Evolutionary conservation across 768 basidiomycete species (phyloP).

Genomic region (Suillus brevipes): DNA sequence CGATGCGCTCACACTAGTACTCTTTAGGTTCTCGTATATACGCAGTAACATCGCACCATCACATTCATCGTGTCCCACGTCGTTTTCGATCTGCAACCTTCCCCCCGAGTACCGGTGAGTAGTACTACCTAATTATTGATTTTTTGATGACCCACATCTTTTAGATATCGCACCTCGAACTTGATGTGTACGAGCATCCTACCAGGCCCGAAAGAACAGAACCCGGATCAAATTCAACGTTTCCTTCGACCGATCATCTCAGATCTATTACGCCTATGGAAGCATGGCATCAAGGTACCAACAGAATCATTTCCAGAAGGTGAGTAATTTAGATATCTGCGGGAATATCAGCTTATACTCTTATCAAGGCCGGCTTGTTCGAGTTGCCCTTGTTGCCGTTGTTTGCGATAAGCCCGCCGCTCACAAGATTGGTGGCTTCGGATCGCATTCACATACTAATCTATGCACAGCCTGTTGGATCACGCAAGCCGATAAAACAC

Average conservation of each 20-base stretch:
- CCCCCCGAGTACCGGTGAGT: slow-evolving; percentile 26
- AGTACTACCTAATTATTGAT: background rate
- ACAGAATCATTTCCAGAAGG: background rate
- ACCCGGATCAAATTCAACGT: too few relatives aligned
- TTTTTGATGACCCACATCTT: slow-evolving; percentile 18
- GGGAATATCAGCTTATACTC: slow-evolving; percentile 32
- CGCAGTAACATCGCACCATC: slow-evolving; percentile 36
- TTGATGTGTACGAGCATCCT: background rate
- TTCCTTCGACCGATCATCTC: too few relatives aligned
- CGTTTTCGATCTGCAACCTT: slow-evolving; percentile 34
- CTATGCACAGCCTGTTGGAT: slow-evolving; percentile 40
- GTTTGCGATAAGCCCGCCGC: slow-evolving; percentile 41
- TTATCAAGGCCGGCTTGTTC: slow-evolving; percentile 16
- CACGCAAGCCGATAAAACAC: slow-evolving; percentile 21
- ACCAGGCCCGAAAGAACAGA: too few relatives aligned
- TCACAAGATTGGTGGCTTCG: slow-evolving; percentile 35
- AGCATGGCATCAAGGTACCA: too few relatives aligned
- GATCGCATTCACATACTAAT: slow-evolving; percentile 30
- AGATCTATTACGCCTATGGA: too few relatives aligned
- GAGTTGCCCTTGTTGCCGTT: slow-evolving; percentile 28
- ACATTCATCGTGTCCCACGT: slow-evolving; percentile 36
- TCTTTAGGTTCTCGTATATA: slow-evolving; percentile 37
- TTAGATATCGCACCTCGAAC: background rate
- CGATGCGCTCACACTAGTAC: background rate
- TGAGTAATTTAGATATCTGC: too few relatives aligned